phyloP scores from a whole-genome alignment of 202 grass and related monocot species.

The Schoenoplectus tabernaemontani region DNA sequence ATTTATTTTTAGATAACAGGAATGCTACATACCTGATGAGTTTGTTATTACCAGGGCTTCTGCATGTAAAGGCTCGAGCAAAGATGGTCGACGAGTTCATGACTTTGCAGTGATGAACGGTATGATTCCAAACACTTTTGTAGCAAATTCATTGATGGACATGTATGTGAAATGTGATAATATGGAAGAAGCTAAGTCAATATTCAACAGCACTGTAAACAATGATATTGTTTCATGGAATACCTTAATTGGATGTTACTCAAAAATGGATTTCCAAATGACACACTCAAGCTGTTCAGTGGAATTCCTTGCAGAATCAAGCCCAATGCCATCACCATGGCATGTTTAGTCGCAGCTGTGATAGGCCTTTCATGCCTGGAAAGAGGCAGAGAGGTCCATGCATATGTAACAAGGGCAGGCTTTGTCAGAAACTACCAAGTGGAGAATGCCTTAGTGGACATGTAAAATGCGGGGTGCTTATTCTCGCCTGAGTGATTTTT shows the following conservation, averaged over 20 bases:
- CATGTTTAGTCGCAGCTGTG: conserved; percentile 63
- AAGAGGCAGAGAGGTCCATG: conserved; percentile 69
- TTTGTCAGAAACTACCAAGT: conserved; percentile 41
- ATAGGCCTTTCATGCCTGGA: conserved; percentile 72
- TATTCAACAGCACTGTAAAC: conserved; percentile 33
- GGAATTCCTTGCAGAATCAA: conserved; percentile 43
- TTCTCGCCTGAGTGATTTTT: conserved; percentile 42
- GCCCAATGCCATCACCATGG: conserved; percentile 71
- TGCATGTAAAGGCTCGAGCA: conserved; percentile 42
- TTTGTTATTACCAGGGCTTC: conserved; percentile 61
- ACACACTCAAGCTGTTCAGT: conserved; percentile 52
- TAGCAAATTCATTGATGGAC: conserved; percentile 66
- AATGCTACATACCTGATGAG: conserved; percentile 39
- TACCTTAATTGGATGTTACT: conserved; percentile 71
- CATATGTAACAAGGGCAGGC: conserved; percentile 41
- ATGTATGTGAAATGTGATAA: conserved; percentile 69
- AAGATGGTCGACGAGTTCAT: conserved; percentile 56
- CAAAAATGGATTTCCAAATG: conserved; percentile 45
- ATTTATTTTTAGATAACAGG: conserved; percentile 39
- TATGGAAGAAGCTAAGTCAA: conserved; percentile 45
- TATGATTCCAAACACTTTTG: conserved; percentile 38
- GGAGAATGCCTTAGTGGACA: conserved; percentile 57
- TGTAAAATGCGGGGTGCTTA: conserved; percentile 79
- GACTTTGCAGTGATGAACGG: conserved; percentile 47
- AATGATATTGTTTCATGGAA: conserved; percentile 89